Conservation (phyloP, 345 rosid genomes). For the Arabidopsis suecica region DNA sequence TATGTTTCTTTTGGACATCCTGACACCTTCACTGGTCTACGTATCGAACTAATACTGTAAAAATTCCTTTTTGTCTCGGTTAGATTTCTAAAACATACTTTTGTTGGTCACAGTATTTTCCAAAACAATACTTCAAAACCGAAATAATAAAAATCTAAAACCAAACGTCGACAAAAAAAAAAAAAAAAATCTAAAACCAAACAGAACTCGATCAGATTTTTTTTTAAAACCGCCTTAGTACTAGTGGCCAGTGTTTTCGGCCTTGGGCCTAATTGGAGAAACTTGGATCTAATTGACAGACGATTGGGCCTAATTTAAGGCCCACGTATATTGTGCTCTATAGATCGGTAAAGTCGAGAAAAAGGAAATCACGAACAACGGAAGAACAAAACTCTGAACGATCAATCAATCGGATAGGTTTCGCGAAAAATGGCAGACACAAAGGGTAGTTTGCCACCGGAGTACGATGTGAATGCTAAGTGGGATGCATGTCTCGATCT, state of each 20-base stretch:
- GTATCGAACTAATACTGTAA: slow-evolving; percentile 1
- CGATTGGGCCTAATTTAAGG: slow-evolving; percentile 6
- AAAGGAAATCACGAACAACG: neutral
- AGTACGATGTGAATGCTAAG: slow-evolving; percentile 69
- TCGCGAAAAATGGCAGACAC: slow-evolving; percentile 48
- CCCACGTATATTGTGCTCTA: neutral
- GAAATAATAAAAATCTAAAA: neutral
- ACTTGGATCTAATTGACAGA: too few species aligned
- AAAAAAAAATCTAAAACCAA: neutral
- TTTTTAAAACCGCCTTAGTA: too few species aligned
- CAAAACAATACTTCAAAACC: too few species aligned
- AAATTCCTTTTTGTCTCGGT: neutral
- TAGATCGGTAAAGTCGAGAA: neutral
- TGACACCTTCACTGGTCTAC: slow-evolving; percentile 11
- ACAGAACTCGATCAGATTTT: neutral
- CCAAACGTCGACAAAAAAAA: neutral
- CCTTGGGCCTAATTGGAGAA: neutral
- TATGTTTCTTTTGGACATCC: neutral
- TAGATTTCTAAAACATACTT: neutral
- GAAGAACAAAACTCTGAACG: neutral
- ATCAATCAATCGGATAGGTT: slow-evolving; percentile 14
- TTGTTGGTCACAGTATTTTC: too few species aligned
- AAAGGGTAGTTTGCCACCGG: slow-evolving; percentile 44
- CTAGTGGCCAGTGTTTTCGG: neutral
- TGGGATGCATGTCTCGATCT: slow-evolving; percentile 96